Base-by-base conservation (phyloP, 2,329 filamentous ascomycete species). In the Sclerotinia glacialis region DNA sequence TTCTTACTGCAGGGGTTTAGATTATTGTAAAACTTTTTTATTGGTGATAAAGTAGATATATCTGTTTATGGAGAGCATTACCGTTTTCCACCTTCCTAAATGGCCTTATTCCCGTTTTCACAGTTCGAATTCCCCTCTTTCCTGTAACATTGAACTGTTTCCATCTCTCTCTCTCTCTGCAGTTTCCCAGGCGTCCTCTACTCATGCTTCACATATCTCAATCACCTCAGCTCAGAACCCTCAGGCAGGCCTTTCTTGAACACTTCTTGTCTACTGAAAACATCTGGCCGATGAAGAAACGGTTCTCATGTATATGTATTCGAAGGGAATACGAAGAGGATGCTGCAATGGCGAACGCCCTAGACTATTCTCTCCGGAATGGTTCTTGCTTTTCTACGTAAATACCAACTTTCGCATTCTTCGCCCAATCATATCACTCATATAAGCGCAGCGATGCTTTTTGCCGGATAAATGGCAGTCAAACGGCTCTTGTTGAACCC, bases 1-100 rank as follows among this genome's bases (percentile, higher is more conserved):
- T n/a, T 37, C 18, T 46, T 14, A n/a, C 42, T 47, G 44, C 56
- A 59, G 44, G 56, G 28, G 34, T 47, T 59, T 59, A 59, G 42
- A 59, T 59, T 59, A 21, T 34, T 12, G 9, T 26, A 46, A 40
- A 40, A 31, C 18, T 26, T 46, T 34, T 18, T 47, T 34, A 60
- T 60, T 60, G 42, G 56, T 37, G 42, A 46, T 58, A 34, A 6
- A 8, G 9, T 37, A 40, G 12, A 3, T 44, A 14, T 23, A 34
- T 34, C 42, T n/a, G 28, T 11, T 58, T 40, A 58, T 28, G 2
- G 23, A 58, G 37, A 9, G 37, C 2, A 26, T 44, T 11, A 18
- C 28, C 16, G 18, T 28, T 18, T 42, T 58, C 40, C 23, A 31
- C 55, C 55, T 58, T 58, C 55, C 55, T 58, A 44, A 58, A 42